phyloP scores from a whole-genome alignment of 2,329 filamentous ascomycete species.

The Chrysoporthe deuterocubensis region DNA sequence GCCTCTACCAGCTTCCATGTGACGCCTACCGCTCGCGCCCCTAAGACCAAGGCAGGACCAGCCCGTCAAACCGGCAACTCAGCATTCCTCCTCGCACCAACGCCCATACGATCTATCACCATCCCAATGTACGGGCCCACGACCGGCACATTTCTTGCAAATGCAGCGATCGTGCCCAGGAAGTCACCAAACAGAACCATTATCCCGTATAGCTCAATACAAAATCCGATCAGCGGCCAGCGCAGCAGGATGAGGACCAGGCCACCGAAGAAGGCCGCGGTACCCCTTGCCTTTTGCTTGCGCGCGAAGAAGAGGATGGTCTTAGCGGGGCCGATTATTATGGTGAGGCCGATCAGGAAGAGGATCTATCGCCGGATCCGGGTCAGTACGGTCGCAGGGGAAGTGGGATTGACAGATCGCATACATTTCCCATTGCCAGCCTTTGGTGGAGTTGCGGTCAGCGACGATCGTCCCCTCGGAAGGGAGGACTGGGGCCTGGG shows the following conservation, averaged over 20 bases:
- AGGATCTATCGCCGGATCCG: conserved; percentile 69
- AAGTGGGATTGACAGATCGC: conserved; percentile 30
- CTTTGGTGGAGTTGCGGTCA: conserved; percentile 46
- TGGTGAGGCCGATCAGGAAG: conserved; percentile 93
- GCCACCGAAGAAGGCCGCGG: conserved; percentile 82
- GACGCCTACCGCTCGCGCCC: neutral
- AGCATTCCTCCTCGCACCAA: conserved; percentile 68
- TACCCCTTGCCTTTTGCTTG: conserved; percentile 89
- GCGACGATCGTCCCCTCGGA: neutral
- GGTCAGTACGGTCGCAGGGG: conserved; percentile 21
- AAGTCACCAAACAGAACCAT: conserved; percentile 95
- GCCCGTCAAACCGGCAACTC: conserved; percentile 74
- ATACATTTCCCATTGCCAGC: conserved; percentile 96
- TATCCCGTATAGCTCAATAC: conserved; percentile 91
- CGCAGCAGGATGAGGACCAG: conserved; percentile 83
- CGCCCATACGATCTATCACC: conserved; percentile 70
- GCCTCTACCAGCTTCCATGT: conserved; percentile 23
- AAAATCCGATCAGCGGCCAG: conserved; percentile 91
- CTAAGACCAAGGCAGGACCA: neutral
- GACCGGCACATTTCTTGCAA: conserved; percentile 82
- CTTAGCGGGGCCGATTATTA: conserved; percentile 92
- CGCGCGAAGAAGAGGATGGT: conserved; percentile 94
- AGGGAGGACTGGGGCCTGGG: neutral
- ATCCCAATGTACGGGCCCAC: conserved; percentile 84
- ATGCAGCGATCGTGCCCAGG: conserved; percentile 86